A percentile compares a stretch with the other conserved stretches of the same genome.
phyloP scores from a whole-genome alignment of 352 stramenopile species.

The Thalassiosira sp. region DNA sequence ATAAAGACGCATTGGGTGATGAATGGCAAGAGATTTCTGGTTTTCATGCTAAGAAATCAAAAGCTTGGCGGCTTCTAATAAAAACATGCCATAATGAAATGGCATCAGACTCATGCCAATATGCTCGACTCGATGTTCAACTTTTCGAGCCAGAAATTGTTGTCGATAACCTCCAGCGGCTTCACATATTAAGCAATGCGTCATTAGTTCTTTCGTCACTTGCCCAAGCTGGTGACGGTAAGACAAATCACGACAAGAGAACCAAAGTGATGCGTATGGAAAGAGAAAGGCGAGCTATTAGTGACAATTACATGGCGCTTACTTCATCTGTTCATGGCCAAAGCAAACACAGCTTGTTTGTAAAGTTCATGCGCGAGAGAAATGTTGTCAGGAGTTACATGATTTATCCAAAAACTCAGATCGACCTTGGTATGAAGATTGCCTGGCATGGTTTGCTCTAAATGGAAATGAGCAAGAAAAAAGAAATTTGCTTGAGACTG shows the following conservation, averaged over 20 bases:
- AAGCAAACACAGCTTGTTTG: constrained; percentile 34
- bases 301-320: constrained; percentile 29
- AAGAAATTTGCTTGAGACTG: constrained; percentile 37
- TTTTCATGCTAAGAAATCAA: constrained; percentile 64
- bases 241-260: not conserved
- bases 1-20: constrained; percentile 3
- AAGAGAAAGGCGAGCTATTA: constrained; percentile 12
- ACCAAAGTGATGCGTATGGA: constrained; percentile 13
- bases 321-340: constrained; percentile 34
- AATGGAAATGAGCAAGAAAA: constrained; percentile 40
- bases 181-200: constrained; percentile 68
- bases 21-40: constrained; percentile 39
- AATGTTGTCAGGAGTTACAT: constrained; percentile 23
- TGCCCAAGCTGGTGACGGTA: constrained; percentile 26
- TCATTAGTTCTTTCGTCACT: constrained; percentile 29
- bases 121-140: constrained; percentile 52
- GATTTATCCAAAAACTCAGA: constrained; percentile 36
- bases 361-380: constrained; percentile 6
- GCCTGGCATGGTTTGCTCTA: constrained; percentile 32
- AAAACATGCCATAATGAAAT: constrained; percentile 25
- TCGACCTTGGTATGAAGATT: constrained; percentile 59
- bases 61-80: constrained; percentile 57
- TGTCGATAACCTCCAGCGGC: constrained; percentile 55
- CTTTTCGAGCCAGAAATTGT: constrained; percentile 65
- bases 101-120: not conserved